Evolutionary conservation across 2,329 filamentous ascomycete species (phyloP).

Genomic region (Fusarium sp.): DNA sequence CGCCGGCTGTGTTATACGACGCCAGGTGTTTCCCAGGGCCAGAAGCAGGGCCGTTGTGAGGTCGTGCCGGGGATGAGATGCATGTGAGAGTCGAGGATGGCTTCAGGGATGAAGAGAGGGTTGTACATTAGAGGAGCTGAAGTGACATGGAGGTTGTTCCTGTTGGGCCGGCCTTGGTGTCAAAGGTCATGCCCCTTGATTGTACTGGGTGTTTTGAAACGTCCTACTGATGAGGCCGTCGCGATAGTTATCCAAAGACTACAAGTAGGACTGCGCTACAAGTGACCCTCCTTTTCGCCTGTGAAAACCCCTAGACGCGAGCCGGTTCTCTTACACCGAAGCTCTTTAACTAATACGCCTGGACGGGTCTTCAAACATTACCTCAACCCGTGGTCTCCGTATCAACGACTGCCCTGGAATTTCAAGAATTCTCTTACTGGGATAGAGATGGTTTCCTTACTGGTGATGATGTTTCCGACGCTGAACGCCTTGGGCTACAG

Average conservation of each 20-base stretch:
- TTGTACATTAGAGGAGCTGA: neutral
- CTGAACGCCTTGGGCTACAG: neutral
- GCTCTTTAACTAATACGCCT: neutral
- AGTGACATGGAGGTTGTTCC: neutral
- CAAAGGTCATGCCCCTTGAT: neutral
- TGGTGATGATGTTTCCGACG: neutral
- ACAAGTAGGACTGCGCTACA: neutral
- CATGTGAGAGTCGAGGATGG: neutral
- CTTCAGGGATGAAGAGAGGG: neutral
- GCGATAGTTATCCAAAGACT: neutral
- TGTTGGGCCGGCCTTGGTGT: neutral
- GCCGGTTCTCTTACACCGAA: neutral
- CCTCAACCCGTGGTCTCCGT: neutral
- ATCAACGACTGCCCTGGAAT: neutral
- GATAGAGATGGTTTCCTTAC: neutral
- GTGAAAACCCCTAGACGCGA: neutral
- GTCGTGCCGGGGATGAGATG: conserved; percentile 7
- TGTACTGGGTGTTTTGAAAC: neutral
- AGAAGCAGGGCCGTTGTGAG: conserved; percentile 17
- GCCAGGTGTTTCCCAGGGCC: neutral
- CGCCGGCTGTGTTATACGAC: neutral
- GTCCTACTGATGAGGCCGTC: neutral
- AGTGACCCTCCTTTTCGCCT: no score
- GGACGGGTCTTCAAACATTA: neutral
- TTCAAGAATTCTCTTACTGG: neutral